Conservation (phyloP, 192 early-diverging fungal genomes). For the Powellomyces hirtus region DNA sequence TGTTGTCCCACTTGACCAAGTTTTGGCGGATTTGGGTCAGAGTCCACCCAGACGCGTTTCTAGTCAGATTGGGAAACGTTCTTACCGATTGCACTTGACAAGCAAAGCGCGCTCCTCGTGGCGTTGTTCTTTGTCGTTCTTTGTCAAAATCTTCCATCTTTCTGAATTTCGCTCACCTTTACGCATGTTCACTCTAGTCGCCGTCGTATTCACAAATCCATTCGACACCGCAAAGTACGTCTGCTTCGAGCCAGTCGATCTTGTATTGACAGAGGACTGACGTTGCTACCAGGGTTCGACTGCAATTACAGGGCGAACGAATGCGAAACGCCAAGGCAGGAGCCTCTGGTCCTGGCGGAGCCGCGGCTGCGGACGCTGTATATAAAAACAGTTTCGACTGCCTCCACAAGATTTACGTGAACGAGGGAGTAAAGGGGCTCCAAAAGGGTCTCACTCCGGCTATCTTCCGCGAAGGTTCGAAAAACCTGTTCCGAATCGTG, state of each 20-base stretch:
- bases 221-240: constrained; percentile 73
- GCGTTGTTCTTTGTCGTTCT: background rate
- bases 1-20: too few relatives aligned
- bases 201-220: constrained; percentile 74
- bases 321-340: constrained; percentile 33
- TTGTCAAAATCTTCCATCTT: background rate
- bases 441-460: constrained; percentile 73
- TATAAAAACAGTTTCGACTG: constrained; percentile 69
- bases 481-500: constrained; percentile 73
- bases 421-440: constrained; percentile 66
- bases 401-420: constrained; percentile 60
- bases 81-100: too few relatives aligned
- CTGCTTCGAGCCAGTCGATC: background rate
- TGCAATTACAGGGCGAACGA: constrained; percentile 67
- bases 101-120: background rate
- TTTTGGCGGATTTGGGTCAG: too few relatives aligned
- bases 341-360: constrained; percentile 6
- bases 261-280: background rate
- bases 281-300: constrained; percentile 44
- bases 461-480: constrained; percentile 66
- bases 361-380: constrained; percentile 31
- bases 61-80: too few relatives aligned
- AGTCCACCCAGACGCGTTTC: too few relatives aligned
- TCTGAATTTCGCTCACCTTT: background rate
- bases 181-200: constrained; percentile 43